Base-by-base conservation (phyloP, 163 green algal species). In the Prototheca wickerhamii region DNA sequence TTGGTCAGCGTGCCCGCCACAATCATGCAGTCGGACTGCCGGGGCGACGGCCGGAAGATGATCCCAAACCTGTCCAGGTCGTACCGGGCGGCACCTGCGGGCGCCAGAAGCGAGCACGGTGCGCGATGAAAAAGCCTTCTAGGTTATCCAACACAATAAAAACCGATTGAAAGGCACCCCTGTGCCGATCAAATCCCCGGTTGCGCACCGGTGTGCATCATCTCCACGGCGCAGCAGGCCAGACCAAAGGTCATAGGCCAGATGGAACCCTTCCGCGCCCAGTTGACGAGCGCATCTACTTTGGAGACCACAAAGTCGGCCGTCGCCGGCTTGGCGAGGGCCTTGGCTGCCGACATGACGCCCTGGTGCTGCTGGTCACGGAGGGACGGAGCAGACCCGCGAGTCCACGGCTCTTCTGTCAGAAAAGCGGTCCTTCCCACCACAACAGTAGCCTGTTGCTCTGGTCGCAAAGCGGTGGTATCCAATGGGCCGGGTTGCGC, bases 241-340 rank as follows among this genome's bases (percentile, higher is more conserved):
- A 95, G 68, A 10, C 91, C 91, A 61, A 97, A 97, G 2, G 91
- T 97, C 90, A 97, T 96, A 2, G 91, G 91, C 91, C 91, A 96
- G 67, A 97, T 88, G 23, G 82, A 93, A 29, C 89, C 86, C 50
- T 80, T 82, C 18, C 87, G 69, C 0, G 87, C 91, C 91, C 91
- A 97, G 77, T 95, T 95, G 49, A 97, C 81, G 18, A 98, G 80
- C 25, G 81, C 75, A 68, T 98, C 91, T n/a, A 96, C 76, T 70
- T 95, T 91, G 4, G 82, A 80, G 2, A 95, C 31, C 12, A 64
- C 58, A 64, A 64, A 64, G 35, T 64, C 58, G 35, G 58, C 58
- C 58, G 28, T 56, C 35, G 40, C 4, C 35, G 40, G 29, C 34
- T 42, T 26, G 5, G 42, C 28, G 43, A 65, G 42, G 8, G 42